A percentile compares a stretch with the other conserved stretches of the same genome.
Evolutionary conservation across 116 monocot species (phyloP).

Genomic region (Zostera marina): DNA sequence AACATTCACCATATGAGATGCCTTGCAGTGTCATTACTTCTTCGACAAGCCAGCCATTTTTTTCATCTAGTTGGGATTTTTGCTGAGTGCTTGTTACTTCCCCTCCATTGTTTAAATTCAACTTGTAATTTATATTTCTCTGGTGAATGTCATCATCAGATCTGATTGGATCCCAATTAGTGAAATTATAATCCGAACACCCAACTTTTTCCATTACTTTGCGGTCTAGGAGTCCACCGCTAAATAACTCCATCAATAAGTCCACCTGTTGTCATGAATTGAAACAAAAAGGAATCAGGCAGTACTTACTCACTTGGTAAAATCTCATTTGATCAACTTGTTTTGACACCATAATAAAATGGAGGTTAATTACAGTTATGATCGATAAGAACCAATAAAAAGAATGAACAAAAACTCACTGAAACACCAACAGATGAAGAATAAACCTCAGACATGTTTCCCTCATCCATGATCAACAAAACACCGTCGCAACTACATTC

Average conservation of each 20-base stretch:
- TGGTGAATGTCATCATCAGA: slow-evolving; percentile 5
- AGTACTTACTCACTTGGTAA: neutral
- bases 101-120: slow-evolving; percentile 45
- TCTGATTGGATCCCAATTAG: slow-evolving; percentile 28
- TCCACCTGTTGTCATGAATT: slow-evolving; percentile 25
- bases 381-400: too few relatives aligned
- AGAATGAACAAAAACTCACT: slow-evolving; percentile 21
- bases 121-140: slow-evolving; percentile 45
- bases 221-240: slow-evolving; percentile 42
- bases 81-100: slow-evolving; percentile 76
- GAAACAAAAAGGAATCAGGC: neutral
- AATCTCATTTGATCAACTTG: too few relatives aligned
- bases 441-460: slow-evolving; percentile 60
- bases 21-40: slow-evolving; percentile 83
- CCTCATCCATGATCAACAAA: slow-evolving; percentile 63
- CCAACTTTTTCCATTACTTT: slow-evolving; percentile 70
- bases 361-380: too few relatives aligned
- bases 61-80: slow-evolving; percentile 39
- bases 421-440: slow-evolving; percentile 36
- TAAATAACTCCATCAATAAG: slow-evolving; percentile 58
- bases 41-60: slow-evolving; percentile 69
- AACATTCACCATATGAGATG: slow-evolving; percentile 63
- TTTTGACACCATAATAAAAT: too few relatives aligned
- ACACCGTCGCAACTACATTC: slow-evolving; percentile 1
- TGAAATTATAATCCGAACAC: slow-evolving; percentile 35